phyloP scores from a whole-genome alignment of 257 asterid species.

The Nicotiana tabacum region DNA sequence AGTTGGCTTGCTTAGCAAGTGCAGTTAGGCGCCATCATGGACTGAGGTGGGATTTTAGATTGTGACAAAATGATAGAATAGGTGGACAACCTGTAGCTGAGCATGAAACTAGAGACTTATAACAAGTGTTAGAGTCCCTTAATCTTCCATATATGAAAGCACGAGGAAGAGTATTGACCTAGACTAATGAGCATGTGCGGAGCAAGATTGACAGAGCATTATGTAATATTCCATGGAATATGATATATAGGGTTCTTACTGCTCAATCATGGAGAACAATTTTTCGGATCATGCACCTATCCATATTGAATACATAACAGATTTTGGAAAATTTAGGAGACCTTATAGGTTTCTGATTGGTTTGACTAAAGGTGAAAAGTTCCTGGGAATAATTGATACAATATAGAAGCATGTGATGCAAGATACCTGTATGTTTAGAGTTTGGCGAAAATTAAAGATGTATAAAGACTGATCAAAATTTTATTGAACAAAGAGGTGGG shows the following conservation, averaged over 20 bases:
- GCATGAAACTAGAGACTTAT: no score
- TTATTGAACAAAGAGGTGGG: no score
- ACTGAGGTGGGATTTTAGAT: no score
- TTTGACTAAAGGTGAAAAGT: neutral
- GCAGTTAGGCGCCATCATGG: no score
- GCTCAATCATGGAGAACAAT: neutral
- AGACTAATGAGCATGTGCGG: neutral
- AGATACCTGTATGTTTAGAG: neutral
- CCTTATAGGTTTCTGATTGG: neutral
- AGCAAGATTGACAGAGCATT: neutral
- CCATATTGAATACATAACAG: neutral
- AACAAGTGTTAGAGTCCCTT: no score
- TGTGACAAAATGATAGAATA: no score
- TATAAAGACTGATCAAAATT: no score
- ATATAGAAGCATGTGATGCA: neutral
- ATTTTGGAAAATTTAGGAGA: neutral
- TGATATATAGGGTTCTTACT: neutral
- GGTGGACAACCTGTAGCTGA: no score
- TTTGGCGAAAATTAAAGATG: no score
- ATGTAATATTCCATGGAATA: neutral
- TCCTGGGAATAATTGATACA: neutral
- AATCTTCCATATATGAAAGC: neutral
- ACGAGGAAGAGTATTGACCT: neutral
- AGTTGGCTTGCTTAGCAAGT: no score
- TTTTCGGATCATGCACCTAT: neutral